Percentiles rank a stretch among this genome's conserved stretches.
Conservation (phyloP, 148 eudicot genomes). For the Rhododendron ovatum region DNA sequence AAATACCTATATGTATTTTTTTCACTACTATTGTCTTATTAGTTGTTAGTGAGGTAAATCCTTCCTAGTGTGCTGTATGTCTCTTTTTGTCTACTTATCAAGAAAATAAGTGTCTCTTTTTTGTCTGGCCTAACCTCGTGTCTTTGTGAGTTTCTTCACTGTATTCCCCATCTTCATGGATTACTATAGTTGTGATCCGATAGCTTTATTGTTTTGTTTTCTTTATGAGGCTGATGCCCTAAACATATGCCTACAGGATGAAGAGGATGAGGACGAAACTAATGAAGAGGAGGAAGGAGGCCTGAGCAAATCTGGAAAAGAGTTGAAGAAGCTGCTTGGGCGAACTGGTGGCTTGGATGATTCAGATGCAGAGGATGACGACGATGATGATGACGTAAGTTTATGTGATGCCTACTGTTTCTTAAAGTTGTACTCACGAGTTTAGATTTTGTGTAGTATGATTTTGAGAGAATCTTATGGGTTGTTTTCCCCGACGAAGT, state of each 20-base stretch:
- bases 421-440: not conserved
- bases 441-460: not conserved
- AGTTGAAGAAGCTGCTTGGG: conserved; percentile 91
- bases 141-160: not conserved
- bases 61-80: not conserved
- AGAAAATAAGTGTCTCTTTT: not conserved
- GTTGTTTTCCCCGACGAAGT: not conserved
- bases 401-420: conserved; percentile 7
- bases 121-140: not conserved
- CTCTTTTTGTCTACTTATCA: not conserved
- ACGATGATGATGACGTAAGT: conserved; percentile 84
- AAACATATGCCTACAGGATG: conserved; percentile 42
- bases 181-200: not conserved
- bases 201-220: not conserved
- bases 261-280: conserved; percentile 63
- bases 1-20: not conserved
- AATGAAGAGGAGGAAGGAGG: conserved; percentile 84
- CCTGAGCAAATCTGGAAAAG: conserved; percentile 93
- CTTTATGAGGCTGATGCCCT: conserved; percentile 2
- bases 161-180: not conserved
- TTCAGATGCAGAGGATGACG: conserved; percentile 83
- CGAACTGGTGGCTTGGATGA: conserved; percentile 68
- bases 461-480: not conserved
- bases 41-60: not conserved
- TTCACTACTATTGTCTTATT: not conserved